Base-by-base conservation (phyloP, 2,329 filamentous ascomycete species). In the Periconia digitata region DNA sequence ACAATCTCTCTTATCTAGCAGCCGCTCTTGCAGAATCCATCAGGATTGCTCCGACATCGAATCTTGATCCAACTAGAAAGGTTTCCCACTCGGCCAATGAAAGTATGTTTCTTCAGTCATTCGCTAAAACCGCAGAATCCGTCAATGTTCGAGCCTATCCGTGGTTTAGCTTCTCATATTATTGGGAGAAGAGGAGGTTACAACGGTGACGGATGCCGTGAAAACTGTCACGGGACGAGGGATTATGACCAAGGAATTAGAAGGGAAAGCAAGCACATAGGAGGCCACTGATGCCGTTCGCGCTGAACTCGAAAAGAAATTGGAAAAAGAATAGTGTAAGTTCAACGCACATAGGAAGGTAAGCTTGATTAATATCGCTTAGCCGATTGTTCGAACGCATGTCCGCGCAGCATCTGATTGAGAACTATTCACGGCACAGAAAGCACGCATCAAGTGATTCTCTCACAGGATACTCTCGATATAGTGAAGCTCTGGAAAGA, bases 1-100 rank as follows among this genome's bases (percentile, higher is more conserved):
- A 89, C 55, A 88, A 89, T 42, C 77, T 89, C 4, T 87, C 85
- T 0, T 86, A 89, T 59, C 74, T 89, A 17, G 86, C 85, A 6
- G 85, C 86, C 13, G 84, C 85, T 0, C 73, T 89, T 6, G 85
- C 85, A 2, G 86, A 86, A 0, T 85, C 81, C 2, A 89, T 89
- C 51, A 85, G 86, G 8, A 88, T 90, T 49, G 86, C 86, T 3
- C 85, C 86, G 3, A 87, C 85, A 0, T 84, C 80, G 36, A 89
- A 89, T 57, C 75, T 88, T 1, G 85, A 88, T 55, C 85, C 85
- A 1, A 82, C 79, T 1, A 71, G 80, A 10, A 62, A 76, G 53
- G 78, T 81, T 50, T 82, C 36, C 40, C 17, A 16, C 7, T 20
- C 15, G 1, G 10, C 27, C 27, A 4, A 10, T 32, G 4, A 32